These are phyloP conservation scores for Aspergillus ibericus DNA, from an alignment of 2,329 filamentous ascomycete genomes.

Conservation along the genomic window DNA sequence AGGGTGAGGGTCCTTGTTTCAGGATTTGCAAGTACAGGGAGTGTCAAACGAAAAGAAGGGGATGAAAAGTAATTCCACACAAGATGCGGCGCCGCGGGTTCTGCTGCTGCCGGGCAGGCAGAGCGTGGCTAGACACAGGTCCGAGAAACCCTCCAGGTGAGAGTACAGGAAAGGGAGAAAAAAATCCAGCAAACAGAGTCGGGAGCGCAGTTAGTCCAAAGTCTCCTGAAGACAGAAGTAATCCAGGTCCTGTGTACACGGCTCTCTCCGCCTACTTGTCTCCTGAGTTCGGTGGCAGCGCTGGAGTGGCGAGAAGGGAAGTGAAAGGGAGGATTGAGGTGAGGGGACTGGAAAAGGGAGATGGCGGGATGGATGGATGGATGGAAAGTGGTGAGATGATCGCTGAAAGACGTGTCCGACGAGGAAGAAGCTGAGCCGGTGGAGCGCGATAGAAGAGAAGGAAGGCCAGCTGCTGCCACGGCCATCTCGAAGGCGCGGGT, in stretches of 20 bases:
- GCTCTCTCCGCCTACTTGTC: conserved; percentile 16
- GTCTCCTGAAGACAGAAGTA: conserved; percentile 14
- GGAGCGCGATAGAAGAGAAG: conserved; percentile 16
- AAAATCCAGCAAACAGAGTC: conserved; percentile 14
- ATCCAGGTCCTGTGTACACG: conserved; percentile 12
- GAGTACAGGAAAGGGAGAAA: conserved; percentile 15
- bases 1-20: conserved; percentile 10
- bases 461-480: conserved; percentile 18
- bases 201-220: conserved; percentile 13
- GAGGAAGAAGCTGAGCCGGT: conserved; percentile 12
- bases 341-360: neutral
- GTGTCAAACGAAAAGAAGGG: conserved; percentile 20
- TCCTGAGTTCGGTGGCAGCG: conserved; percentile 17
- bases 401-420: conserved; percentile 19
- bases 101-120: conserved; percentile 22
- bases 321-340: neutral
- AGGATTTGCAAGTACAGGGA: conserved; percentile 32
- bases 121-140: conserved; percentile 23
- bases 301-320: neutral
- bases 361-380: neutral
- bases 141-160: conserved; percentile 19
- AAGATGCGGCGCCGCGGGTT: conserved; percentile 20
- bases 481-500: conserved; percentile 2
- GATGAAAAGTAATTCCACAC: conserved; percentile 24
- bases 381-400: neutral